Base-by-base conservation (phyloP, 2,329 filamentous ascomycete species). In the Torrubiella hemipterigena region DNA sequence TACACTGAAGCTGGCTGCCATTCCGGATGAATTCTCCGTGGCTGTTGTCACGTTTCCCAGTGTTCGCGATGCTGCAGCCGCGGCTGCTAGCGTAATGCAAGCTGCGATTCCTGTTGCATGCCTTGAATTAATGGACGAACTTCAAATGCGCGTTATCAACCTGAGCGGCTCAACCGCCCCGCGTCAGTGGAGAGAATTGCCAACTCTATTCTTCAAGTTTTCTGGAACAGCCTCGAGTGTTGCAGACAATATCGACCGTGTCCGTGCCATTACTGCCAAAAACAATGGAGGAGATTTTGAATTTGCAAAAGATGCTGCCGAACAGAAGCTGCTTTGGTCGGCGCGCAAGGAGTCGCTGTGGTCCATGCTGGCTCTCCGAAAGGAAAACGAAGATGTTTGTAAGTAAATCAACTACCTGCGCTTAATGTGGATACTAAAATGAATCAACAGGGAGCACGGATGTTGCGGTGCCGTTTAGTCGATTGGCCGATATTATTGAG, bases 61-160 rank as follows among this genome's bases (percentile, higher is more conserved):
- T 1, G 84, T 89, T 38, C 72, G 80, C 17, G 75, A 82, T 50
- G 83, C 83, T 2, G 81, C 82, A 0, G 67, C 76, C 0, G 80
- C 81, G 0, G 82, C 82, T 0, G 77, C 79, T 3, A 72, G 70
- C 30, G 73, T 89, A n/a, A 81, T 89, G 65, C 73, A 81, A 43
- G 68, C 74, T 1, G 81, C 78, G 0, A 65, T 86, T 4, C 81
- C 78, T 0, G 68, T 87, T 6, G 80, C 77, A 1, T 79, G 79
- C 4, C 79, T 87, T 72, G 83, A 91, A 55, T 75, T 91, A 42
- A 85, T 91, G 80, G 83, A 91, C 48, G 83, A 91, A 35, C 79
- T 89, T 4, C 81, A 87, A 54, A 91, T 91, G 83, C 69, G 65
- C 40, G 80, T 89, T 1, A 77, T 91, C 48, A 91, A 91, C 55